Evolutionary conservation across 257 asterid species (phyloP).

Genomic region (Rubia yunnanensis): DNA sequence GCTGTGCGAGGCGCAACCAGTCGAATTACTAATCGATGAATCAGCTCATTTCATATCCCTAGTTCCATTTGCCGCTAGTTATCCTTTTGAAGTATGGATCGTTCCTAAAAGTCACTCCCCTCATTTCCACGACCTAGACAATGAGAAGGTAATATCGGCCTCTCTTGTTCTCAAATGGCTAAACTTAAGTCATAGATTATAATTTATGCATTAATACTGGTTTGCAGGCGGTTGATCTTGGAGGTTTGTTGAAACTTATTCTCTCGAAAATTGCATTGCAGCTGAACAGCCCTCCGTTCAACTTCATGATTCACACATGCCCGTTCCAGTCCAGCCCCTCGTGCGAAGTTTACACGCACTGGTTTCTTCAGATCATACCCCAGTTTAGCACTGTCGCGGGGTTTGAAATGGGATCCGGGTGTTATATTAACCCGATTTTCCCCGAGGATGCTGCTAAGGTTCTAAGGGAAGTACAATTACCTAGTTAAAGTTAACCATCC

Average conservation of each 20-base stretch:
- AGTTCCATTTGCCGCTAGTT: constrained; percentile 74
- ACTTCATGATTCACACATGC: constrained; percentile 65
- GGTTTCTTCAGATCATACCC: constrained; percentile 89
- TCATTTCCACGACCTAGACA: constrained; percentile 64
- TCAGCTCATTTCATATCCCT: constrained; percentile 60
- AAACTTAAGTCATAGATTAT: background rate
- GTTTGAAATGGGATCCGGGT: constrained; percentile 77
- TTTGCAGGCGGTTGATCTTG: constrained; percentile 84
- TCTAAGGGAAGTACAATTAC: constrained; percentile 42
- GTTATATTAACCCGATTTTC: constrained; percentile 82
- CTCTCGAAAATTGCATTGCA: constrained; percentile 64
- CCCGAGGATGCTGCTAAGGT: constrained; percentile 94
- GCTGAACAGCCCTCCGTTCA: constrained; percentile 80
- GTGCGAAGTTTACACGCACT: constrained; percentile 45
- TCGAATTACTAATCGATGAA: constrained; percentile 41
- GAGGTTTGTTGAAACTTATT: constrained; percentile 64
- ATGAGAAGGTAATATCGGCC: constrained; percentile 42
- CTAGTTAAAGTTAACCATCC: background rate
- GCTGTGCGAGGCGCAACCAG: constrained; percentile 45
- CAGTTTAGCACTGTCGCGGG: constrained; percentile 67
- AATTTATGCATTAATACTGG: background rate
- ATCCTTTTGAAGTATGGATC: constrained; percentile 91
- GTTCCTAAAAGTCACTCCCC: constrained; percentile 73
- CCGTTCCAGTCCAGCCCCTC: constrained; percentile 44
- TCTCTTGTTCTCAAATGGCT: background rate